A percentile compares a stretch with the other conserved stretches of the same genome.
These are phyloP conservation scores for Euphorbia pulcherrima DNA, from an alignment of 345 rosid species.

Conservation along the genomic window DNA sequence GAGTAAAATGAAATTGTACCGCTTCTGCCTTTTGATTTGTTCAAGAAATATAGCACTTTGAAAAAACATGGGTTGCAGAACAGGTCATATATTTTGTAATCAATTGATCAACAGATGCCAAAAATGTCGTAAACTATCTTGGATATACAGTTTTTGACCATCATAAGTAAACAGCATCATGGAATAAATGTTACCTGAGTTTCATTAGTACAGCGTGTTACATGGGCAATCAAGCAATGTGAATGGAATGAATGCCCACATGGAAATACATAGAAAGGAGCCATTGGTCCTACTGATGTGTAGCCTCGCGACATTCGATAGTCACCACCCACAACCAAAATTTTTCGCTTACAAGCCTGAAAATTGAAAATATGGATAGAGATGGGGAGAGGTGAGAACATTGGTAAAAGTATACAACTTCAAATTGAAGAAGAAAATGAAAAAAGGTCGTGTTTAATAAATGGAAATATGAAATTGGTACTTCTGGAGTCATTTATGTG, in stretches of 20 bases:
- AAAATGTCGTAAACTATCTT: background rate
- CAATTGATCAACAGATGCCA: background rate
- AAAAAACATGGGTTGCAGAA: background rate
- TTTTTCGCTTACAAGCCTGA: constrained; percentile 81
- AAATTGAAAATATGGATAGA: background rate
- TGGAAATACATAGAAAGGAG: constrained; percentile 93
- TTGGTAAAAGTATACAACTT: background rate
- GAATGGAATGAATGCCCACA: constrained; percentile 94
- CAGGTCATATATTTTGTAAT: background rate
- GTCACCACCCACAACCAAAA: constrained; percentile 58
- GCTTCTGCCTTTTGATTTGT: background rate
- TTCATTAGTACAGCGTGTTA: constrained; percentile 54
- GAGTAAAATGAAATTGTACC: background rate
- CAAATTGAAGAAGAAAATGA: background rate
- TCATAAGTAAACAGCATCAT: constrained; percentile 14
- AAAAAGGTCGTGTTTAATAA: background rate
- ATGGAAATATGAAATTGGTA: background rate
- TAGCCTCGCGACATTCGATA: constrained; percentile 67
- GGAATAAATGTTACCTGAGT: constrained; percentile 38
- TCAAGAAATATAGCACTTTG: background rate
- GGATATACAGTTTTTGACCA: constrained; percentile 4
- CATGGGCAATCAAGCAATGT: constrained; percentile 79
- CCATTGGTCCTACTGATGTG: constrained; percentile 79
- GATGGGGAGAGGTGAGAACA: background rate
- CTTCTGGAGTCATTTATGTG: background rate